Percentiles rank a stretch among this genome's conserved stretches.
Evolutionary conservation across 1,139 yeast species (phyloP).

Genomic region (Arxiozyma bovina): DNA sequence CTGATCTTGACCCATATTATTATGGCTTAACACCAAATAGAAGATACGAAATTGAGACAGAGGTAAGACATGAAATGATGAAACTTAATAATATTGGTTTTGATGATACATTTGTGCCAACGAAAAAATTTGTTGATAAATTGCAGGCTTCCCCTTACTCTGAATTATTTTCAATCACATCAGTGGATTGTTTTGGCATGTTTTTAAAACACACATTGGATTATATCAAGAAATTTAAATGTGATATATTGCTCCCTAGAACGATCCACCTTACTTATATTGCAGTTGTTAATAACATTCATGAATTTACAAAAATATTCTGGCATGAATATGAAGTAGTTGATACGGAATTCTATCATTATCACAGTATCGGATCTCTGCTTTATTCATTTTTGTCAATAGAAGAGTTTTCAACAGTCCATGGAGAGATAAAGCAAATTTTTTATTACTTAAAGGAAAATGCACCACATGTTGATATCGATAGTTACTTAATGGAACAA

Average conservation of each 20-base stretch:
- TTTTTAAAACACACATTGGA: slow-evolving; percentile 44
- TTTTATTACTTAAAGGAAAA: slow-evolving; percentile 34
- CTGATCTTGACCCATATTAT: slow-evolving; percentile 69
- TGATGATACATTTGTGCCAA: slow-evolving; percentile 44
- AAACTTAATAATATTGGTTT: slow-evolving; percentile 33
- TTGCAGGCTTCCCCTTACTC: slow-evolving; percentile 35
- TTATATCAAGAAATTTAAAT: slow-evolving; percentile 36
- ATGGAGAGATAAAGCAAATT: slow-evolving; percentile 48
- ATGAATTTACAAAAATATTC: slow-evolving; percentile 24
- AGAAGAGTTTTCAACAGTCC: slow-evolving; percentile 38
- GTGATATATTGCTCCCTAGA: slow-evolving; percentile 51
- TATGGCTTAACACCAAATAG: slow-evolving; percentile 69
- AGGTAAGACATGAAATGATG: slow-evolving; percentile 26
- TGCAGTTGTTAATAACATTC: slow-evolving; percentile 33
- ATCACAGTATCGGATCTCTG: slow-evolving; percentile 38
- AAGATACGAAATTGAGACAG: slow-evolving; percentile 61
- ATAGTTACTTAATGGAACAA: slow-evolving; percentile 30
- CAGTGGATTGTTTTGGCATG: slow-evolving; percentile 43
- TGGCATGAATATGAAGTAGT: slow-evolving; percentile 33
- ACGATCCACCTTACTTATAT: slow-evolving; percentile 64
- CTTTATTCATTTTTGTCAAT: slow-evolving; percentile 39
- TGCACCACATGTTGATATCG: slow-evolving; percentile 28
- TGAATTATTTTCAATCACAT: slow-evolving; percentile 40
- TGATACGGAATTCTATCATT: slow-evolving; percentile 35
- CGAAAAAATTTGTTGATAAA: slow-evolving; percentile 32